Evolutionary conservation across 768 basidiomycete genomes (phyloP).

Genomic region (Leccinum sublutescens): DNA sequence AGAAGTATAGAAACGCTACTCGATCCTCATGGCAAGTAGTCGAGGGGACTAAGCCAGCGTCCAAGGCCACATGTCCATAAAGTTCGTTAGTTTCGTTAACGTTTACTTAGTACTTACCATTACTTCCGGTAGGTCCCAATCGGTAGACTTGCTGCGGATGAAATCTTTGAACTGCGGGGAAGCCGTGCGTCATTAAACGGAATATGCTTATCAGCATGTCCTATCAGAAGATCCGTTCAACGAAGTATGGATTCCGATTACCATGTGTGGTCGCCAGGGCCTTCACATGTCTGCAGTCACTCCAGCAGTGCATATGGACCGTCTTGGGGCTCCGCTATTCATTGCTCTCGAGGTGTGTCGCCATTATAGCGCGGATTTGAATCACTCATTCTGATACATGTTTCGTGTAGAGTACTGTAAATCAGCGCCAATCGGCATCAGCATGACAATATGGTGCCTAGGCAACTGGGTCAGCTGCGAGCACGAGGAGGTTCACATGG

Average conservation of each 20-base stretch:
- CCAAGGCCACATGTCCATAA: neutral
- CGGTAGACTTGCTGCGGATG: neutral
- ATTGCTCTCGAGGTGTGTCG: neutral
- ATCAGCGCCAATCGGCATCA: neutral
- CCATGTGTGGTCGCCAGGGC: neutral
- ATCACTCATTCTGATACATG: neutral
- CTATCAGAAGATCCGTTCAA: no score
- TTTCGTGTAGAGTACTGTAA: constrained; percentile 4
- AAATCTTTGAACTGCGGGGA: neutral
- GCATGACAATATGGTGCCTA: neutral
- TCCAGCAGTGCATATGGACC: no score
- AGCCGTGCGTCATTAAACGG: neutral
- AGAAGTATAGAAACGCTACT: neutral
- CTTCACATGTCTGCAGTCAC: neutral
- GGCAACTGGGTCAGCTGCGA: neutral
- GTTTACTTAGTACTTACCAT: neutral
- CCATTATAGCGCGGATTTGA: neutral
- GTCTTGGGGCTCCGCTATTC: neutral
- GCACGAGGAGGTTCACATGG: neutral
- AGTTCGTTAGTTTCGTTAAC: neutral
- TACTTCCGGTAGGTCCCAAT: neutral
- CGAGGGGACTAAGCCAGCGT: neutral
- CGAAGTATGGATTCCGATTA: neutral
- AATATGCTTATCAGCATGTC: neutral
- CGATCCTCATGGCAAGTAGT: neutral